A percentile compares a stretch with the other conserved stretches of the same genome.
These are phyloP conservation scores for Thelonectria blattea DNA, from an alignment of 2,329 filamentous ascomycete genomes.

Conservation along the genomic window DNA sequence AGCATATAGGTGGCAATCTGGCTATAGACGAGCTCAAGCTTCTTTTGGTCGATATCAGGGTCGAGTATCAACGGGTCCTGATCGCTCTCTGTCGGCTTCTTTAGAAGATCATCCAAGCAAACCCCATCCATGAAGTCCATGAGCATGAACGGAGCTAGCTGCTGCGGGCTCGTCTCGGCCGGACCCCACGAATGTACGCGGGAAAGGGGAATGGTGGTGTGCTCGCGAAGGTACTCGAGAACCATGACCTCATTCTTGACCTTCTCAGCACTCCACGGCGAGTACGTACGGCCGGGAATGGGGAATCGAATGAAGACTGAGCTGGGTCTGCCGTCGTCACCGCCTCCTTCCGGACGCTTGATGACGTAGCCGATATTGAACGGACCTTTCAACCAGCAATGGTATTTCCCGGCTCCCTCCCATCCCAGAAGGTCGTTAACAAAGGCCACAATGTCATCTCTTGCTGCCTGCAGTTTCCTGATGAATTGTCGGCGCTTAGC, in stretches of 20 bases:
- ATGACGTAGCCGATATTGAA: constrained; percentile 39
- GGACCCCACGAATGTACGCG: constrained; percentile 37
- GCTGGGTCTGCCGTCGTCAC: constrained; percentile 17
- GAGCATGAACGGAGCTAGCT: constrained; percentile 43
- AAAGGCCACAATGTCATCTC: constrained; percentile 8
- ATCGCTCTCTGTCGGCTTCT: constrained; percentile 34
- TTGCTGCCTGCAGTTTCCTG: constrained; percentile 1
- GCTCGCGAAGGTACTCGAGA: constrained; percentile 38
- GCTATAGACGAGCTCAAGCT: constrained; percentile 30
- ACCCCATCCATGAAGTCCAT: constrained; percentile 41
- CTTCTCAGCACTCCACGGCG: constrained; percentile 40
- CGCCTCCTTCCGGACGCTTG: constrained; percentile 26
- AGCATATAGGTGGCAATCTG: constrained; percentile 37
- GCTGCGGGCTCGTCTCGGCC: constrained; percentile 37
- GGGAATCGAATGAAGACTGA: constrained; percentile 36
- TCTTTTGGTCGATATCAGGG: constrained; percentile 29
- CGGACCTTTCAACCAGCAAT: constrained; percentile 30
- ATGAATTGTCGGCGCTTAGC: constrained; percentile 5
- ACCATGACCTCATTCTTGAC: constrained; percentile 38
- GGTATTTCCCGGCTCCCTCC: not conserved
- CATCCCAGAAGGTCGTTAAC: constrained; percentile 7
- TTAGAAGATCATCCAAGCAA: constrained; percentile 29
- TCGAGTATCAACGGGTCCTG: constrained; percentile 32
- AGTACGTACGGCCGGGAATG: constrained; percentile 32
- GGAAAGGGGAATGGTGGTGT: constrained; percentile 42